Base-by-base conservation (phyloP, 1,284 basidiomycete genomes). In the Cryptococcus wingfieldii region DNA sequence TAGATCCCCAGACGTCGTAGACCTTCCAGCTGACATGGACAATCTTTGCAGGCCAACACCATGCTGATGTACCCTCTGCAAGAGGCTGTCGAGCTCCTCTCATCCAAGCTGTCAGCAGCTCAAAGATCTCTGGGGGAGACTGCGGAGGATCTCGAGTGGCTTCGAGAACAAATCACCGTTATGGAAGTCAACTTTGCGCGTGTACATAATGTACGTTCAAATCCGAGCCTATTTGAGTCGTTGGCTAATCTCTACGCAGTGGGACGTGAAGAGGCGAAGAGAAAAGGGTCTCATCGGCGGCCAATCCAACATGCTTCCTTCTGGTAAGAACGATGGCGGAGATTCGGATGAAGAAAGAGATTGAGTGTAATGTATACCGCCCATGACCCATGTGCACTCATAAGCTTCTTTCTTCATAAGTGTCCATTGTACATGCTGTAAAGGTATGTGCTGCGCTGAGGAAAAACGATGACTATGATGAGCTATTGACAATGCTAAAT, bases 161-260 rank as follows among this genome's bases (percentile, higher is more conserved):
- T 98, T 59, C 82, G 93, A 53, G 95, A 98, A 72, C 95, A 98
- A 76, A 83, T 95, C 52, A 98, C 95, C 4, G 85, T 96, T 14
- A 97, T 97, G 89, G 94, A 98, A 74, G 95, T 98, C 59, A 98
- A 98, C 74, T 95, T 90, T 27, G 95, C 95, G 8, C 81, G 95
- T 38, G 88, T 97, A 53, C 97, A 96, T 76, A 98, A 98, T 71
- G 74, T 77, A 61, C 64, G 75, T 71, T 2, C 10, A 12, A 13
- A 28, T 19, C 13, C 25, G 50, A 23, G 23, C 23, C 18, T 4
- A 19, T 23, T 16, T 23, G 12, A 12, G 14, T 13, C 4, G 47
- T 38, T 7, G 19, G 7, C 18, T 49, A 18, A 38, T 13, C 18
- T 37, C 27, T 10, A 13, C n/a, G 19, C 55, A 76, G 73, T 77